Evolutionary conservation across 1,284 basidiomycete genomes (phyloP).

Genomic region (Cutaneotrichosporon sp.): DNA sequence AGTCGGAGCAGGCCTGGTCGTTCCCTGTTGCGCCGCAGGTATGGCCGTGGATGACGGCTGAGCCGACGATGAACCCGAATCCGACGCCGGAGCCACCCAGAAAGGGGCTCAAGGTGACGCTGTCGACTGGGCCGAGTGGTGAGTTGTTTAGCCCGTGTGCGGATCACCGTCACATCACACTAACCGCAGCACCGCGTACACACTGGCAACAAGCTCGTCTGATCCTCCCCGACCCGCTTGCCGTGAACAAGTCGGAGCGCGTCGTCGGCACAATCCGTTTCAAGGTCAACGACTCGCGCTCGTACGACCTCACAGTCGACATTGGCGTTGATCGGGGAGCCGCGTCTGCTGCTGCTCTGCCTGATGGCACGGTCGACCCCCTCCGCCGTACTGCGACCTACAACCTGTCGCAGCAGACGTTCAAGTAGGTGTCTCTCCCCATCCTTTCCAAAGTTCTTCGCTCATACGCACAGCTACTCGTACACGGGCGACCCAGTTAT

Average conservation of each 20-base stretch:
- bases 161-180: neutral
- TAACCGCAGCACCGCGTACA: conserved; percentile 37
- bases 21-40: conserved; percentile 25
- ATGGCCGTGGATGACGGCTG: conserved; percentile 38
- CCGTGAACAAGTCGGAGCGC: conserved; percentile 45
- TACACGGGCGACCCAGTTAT: conserved; percentile 17
- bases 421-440: conserved; percentile 36
- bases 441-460: neutral
- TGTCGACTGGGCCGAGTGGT: conserved; percentile 46
- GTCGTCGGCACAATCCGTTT: conserved; percentile 37
- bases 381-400: conserved; percentile 34
- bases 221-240: conserved; percentile 47
- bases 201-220: conserved; percentile 48
- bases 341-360: neutral
- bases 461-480: conserved; percentile 15
- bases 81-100: conserved; percentile 37
- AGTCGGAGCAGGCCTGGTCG: conserved; percentile 27
- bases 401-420: conserved; percentile 44
- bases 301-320: conserved; percentile 45
- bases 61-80: conserved; percentile 42
- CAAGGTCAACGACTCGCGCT: conserved; percentile 42
- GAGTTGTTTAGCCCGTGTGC: too few species aligned
- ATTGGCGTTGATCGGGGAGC: conserved; percentile 34
- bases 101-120: conserved; percentile 37
- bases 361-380: conserved; percentile 36